Evolutionary conservation across 768 basidiomycete species (phyloP), one percentile per base, ranked within the genome.

Genomic region (Strobilomyces echinocephalus): DNA sequence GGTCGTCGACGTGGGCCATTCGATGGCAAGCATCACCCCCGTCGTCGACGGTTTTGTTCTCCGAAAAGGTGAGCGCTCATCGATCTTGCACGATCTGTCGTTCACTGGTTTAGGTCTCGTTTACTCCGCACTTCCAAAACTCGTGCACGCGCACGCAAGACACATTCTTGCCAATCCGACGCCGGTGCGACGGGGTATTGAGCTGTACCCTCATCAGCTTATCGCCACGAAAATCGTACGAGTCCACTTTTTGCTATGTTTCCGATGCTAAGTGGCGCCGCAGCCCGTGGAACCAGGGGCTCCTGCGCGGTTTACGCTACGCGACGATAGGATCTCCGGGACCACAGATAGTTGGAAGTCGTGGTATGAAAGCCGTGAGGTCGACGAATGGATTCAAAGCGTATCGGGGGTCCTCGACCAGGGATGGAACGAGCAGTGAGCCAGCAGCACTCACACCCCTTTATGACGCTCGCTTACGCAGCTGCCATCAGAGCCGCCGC

Each of bases 41-140:
- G 88, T 99, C 18, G 92, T 95, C 5, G 97, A 99, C 61, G 97
- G 97, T 5, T 99, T 97, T 63, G 97, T 98, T 40, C 82, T 99
- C 41, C 80, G 95, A 63, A 97, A 95, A 81, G 95, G 95, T 87
- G 42, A 42, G 68, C 51, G 11, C 18, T 8, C 38, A 43, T 28
- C 48, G 2, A 12, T 28, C 15, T 41, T 33, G 2, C 7, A 8
- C 4, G 16, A 8, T 28, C 11, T 21, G 28, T 31, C 26, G n/a
- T 48, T 46, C 38, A 60, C 14, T 20, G 11, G 30, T 8, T 10
- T 50, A 97, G 95, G 94, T 42, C 85, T 97, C 21, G 72, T 79
- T 20, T 82, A 82, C 62, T 91, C 91, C 35, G 64, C 83, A 7
- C 75, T 93, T 14, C 89, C 91, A 20, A 81, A 82, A 67, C 82